Evolutionary conservation across 306 rosid genomes (phyloP), one percentile per base, ranked within the genome.

Genomic region (Chamaecrista fasciculata): DNA sequence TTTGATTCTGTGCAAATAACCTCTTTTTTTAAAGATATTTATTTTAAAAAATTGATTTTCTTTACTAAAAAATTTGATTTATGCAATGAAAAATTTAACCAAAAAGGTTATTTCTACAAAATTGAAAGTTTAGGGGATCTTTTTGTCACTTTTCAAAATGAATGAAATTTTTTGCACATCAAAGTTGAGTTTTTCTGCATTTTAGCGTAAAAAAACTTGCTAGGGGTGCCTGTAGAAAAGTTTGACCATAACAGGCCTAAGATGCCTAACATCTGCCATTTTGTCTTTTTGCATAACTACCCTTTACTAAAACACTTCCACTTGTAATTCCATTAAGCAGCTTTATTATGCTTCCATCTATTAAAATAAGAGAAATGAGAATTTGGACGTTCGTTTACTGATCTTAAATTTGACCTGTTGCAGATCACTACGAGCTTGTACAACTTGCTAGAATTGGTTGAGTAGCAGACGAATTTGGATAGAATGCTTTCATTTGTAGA

Each of bases 341-440:
- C 29, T 25, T 11, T 36, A 6, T 11, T 36, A 6, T 20, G 20
- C 46, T 28, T 33, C 11, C 31, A 9, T 15, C 4, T 55, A 55
- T 55, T 26, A 12, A 55, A 55, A 14, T 1, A 1, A 28, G 62
- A 31, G 24, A 53, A 29, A 4, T 34, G 2, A 25, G 37, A 66
- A 36, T 12, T 58, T 28, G 1, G 18, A 14, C 16, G 61, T 33
- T n/a, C 40, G 11, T 53, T 77, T 43, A 81, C 67, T 21, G 12
- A 62, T 18, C 47, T 63, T 58, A 62, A 72, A 72, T 33, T 63
- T 73, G 47, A 42, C 56, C 23, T 40, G 43, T 58, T 77, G 74
- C 85, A 81, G 85, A 67, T 69, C 69, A 43, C 28, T 59, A 29
- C 26, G 76, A 72, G 71, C 16, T 64, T 81, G 77, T 73, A 58